Percentiles rank a stretch among this genome's conserved stretches.
phyloP scores from a whole-genome alignment of 2,329 filamentous ascomycete species.

The Clarireedia paspali region DNA sequence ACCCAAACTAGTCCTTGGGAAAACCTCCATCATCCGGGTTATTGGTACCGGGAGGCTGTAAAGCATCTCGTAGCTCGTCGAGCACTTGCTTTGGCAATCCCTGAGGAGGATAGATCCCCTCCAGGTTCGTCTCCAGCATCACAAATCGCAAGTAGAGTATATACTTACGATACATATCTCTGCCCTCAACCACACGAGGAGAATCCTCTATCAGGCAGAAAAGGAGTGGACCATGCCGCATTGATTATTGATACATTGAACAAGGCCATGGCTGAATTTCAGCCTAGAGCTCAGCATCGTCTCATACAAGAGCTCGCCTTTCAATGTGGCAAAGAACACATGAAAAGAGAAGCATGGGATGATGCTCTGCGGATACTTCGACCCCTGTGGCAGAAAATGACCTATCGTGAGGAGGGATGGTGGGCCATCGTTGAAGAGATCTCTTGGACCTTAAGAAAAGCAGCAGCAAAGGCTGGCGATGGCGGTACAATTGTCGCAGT shows the following conservation, averaged over 20 bases:
- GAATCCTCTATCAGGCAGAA: conserved; percentile 40
- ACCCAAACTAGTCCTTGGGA: conserved; percentile 58
- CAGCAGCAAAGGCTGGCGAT: conserved; percentile 44
- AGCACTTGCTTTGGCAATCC: conserved; percentile 46
- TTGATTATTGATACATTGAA: conserved; percentile 47
- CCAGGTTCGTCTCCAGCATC: conserved; percentile 42
- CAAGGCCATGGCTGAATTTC: conserved; percentile 46
- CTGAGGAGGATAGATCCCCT: conserved; percentile 49
- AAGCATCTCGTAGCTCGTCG: conserved; percentile 48
- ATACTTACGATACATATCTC: conserved; percentile 58
- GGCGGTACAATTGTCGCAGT: conserved; percentile 51
- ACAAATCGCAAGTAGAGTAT: conserved; percentile 41
- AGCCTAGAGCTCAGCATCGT: conserved; percentile 44
- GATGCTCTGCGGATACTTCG: conserved; percentile 46
- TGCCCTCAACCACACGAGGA: conserved; percentile 57
- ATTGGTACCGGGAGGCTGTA: conserved; percentile 57
- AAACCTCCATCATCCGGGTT: conserved; percentile 56
- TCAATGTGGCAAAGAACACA: conserved; percentile 49
- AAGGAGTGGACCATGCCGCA: conserved; percentile 46
- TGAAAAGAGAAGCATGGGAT: conserved; percentile 42
- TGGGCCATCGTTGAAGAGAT: conserved; percentile 51
- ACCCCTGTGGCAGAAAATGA: conserved; percentile 49
- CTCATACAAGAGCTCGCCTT: conserved; percentile 46
- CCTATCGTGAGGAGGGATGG: conserved; percentile 54
- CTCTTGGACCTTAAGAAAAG: conserved; percentile 51